These are phyloP conservation scores for Elaeagnus macrophylla DNA, from an alignment of 306 rosid genomes.

Conservation along the genomic window DNA sequence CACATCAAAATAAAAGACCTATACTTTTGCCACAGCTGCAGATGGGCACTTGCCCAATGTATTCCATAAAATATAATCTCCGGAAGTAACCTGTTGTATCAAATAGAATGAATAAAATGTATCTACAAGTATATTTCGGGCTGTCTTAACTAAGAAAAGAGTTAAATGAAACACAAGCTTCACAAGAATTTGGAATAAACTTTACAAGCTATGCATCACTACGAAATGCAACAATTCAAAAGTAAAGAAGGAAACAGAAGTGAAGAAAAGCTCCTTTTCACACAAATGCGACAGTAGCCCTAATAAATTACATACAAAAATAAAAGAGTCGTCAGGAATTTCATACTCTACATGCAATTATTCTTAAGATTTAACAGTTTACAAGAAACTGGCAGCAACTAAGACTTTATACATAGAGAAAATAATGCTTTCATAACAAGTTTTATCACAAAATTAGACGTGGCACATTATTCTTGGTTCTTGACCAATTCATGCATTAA, in stretches of 20 bases:
- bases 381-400: too few species aligned
- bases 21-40: slow-evolving; percentile 34
- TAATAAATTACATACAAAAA: too few species aligned
- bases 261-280: too few species aligned
- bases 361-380: too few species aligned
- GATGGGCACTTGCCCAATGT: slow-evolving; percentile 81
- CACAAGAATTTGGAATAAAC: not conserved
- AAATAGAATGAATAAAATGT: not conserved
- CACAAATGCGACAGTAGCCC: too few species aligned
- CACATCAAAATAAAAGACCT: slow-evolving; percentile 17
- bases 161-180: not conserved
- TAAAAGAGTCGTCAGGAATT: too few species aligned
- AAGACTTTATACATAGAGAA: too few species aligned
- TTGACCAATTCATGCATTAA: too few species aligned
- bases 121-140: not conserved
- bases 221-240: not conserved
- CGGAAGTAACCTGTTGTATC: slow-evolving; percentile 51
- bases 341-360: too few species aligned
- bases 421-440: too few species aligned
- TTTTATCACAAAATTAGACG: too few species aligned
- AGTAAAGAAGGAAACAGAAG: not conserved
- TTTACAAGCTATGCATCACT: not conserved
- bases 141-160: not conserved
- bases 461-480: too few species aligned
- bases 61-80: slow-evolving; percentile 92